A percentile compares a stretch with the other conserved stretches of the same genome.
Evolutionary conservation across 2,329 filamentous ascomycete genomes (phyloP).

Genomic region (Dissoconium aciculare): DNA sequence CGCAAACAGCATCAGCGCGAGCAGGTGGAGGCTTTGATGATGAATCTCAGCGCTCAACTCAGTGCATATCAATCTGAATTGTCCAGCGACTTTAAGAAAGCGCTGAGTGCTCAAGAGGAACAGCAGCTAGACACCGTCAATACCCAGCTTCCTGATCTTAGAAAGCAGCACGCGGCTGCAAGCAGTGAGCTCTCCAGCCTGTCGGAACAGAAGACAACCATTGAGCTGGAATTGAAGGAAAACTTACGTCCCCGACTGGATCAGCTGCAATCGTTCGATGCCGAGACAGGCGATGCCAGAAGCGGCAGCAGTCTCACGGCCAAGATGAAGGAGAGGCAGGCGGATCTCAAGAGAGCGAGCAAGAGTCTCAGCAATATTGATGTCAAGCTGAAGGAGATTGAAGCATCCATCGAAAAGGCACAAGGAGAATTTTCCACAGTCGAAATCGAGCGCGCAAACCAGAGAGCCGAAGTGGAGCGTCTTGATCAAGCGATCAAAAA

Average conservation of each 20-base stretch:
- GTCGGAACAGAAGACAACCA: conserved; percentile 63
- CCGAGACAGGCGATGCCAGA: conserved; percentile 44
- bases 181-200: conserved; percentile 60
- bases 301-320: conserved; percentile 41
- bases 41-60: conserved; percentile 53
- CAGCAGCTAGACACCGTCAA: conserved; percentile 58
- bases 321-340: conserved; percentile 61
- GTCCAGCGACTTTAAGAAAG: conserved; percentile 80
- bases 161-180: conserved; percentile 60
- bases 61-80: conserved; percentile 67
- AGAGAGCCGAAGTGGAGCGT: conserved; percentile 58
- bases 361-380: conserved; percentile 54
- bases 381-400: conserved; percentile 56
- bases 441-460: conserved; percentile 45
- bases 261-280: conserved; percentile 62
- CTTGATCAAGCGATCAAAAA: conserved; percentile 65
- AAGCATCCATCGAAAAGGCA: conserved; percentile 51
- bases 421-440: conserved; percentile 42
- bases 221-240: conserved; percentile 79
- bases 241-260: conserved; percentile 79
- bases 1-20: conserved; percentile 49
- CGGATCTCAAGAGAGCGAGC: conserved; percentile 65
- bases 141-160: conserved; percentile 53
- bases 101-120: conserved; percentile 70
- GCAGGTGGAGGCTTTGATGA: conserved; percentile 48